These are phyloP conservation scores for Nannochloropsis salina DNA, from an alignment of 108 stramenopile genomes.

Conservation along the genomic window DNA sequence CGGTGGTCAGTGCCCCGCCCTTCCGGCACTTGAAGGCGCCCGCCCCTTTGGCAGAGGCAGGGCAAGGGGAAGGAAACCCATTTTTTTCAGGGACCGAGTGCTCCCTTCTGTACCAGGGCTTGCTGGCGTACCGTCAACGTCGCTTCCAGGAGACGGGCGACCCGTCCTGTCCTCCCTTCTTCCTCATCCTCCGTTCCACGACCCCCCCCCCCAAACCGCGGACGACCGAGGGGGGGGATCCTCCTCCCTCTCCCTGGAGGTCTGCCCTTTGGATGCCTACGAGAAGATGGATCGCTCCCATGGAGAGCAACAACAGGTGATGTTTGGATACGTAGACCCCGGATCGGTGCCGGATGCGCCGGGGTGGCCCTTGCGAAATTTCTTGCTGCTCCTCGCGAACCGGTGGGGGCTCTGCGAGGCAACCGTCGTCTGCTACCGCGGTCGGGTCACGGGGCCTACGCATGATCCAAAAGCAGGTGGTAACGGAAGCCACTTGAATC, in stretches of 20 bases:
- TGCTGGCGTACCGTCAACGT: slow-evolving; percentile 22
- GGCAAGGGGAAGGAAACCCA: neutral
- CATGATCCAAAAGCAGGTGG: neutral
- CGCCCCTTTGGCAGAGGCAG: neutral
- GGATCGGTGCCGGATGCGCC: slow-evolving; percentile 33
- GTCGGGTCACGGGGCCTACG: slow-evolving; percentile 30
- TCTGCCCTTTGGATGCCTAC: neutral
- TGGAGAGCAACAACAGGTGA: neutral
- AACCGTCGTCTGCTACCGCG: slow-evolving; percentile 50
- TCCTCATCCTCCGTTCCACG: slow-evolving; percentile 22
- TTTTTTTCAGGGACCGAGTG: neutral
- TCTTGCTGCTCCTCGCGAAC: slow-evolving; percentile 45
- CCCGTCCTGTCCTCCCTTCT: slow-evolving; percentile 32
- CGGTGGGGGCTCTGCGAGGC: slow-evolving; percentile 44
- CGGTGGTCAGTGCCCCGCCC: slow-evolving; percentile 34
- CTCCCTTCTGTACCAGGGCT: neutral
- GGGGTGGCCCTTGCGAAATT: slow-evolving; percentile 55
- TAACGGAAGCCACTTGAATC: neutral
- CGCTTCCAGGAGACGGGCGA: slow-evolving; percentile 25
- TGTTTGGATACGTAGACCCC: slow-evolving; percentile 51
- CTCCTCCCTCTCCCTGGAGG: slow-evolving; percentile 21
- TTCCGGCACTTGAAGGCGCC: slow-evolving; percentile 31
- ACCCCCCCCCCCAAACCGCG: neutral
- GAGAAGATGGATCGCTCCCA: neutral
- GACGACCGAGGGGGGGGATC: neutral